These are phyloP conservation scores for Hericium alpestre DNA, from an alignment of 768 basidiomycete species.

Conservation along the genomic window DNA sequence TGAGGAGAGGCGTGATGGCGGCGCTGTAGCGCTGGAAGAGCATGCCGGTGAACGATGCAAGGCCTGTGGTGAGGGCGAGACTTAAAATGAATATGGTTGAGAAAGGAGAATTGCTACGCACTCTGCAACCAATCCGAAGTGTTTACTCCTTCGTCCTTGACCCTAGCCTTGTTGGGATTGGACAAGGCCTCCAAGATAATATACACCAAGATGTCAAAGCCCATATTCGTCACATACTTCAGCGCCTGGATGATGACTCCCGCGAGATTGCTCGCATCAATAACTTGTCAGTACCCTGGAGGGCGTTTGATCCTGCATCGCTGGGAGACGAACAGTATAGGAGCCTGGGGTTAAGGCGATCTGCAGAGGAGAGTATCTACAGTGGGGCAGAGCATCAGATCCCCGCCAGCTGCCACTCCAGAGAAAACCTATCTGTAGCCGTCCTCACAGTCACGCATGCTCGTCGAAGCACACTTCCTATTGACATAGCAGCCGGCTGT, in stretches of 20 bases:
- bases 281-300: no score
- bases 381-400: no score
- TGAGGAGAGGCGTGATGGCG: slow-evolving; percentile 73
- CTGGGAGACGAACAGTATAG: no score
- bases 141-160: slow-evolving; percentile 89
- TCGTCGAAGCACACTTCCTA: no score
- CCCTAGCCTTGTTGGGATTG: slow-evolving; percentile 67
- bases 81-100: background rate
- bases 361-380: no score
- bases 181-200: slow-evolving; percentile 80
- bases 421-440: no score
- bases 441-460: no score
- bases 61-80: slow-evolving; percentile 38
- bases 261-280: slow-evolving; percentile 84
- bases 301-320: no score
- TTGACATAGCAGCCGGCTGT: no score
- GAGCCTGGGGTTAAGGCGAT: no score
- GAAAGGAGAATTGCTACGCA: slow-evolving; percentile 28
- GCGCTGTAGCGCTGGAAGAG: slow-evolving; percentile 80
- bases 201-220: slow-evolving; percentile 87
- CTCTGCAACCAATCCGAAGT: slow-evolving; percentile 88
- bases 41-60: slow-evolving; percentile 89
- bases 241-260: slow-evolving; percentile 82
- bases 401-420: no score
- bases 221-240: slow-evolving; percentile 83